Base-by-base conservation (phyloP, 2,329 filamentous ascomycete species). In the Alternaria novae-zelandiae region DNA sequence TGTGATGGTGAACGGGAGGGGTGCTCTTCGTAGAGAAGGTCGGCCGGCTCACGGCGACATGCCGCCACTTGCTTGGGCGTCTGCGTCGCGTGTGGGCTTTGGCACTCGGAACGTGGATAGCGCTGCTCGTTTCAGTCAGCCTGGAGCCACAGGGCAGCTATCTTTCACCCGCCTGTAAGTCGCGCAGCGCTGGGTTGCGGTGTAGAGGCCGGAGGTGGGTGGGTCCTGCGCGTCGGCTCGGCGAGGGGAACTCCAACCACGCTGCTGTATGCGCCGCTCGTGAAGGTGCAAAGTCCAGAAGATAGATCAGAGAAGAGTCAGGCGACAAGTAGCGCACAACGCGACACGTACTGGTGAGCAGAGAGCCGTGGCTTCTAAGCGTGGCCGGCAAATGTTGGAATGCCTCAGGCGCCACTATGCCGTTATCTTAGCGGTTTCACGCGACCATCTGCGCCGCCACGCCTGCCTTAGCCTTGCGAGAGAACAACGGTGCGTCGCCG, bases 21-120 rank as follows among this genome's bases (percentile, higher is more conserved):
- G 54, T 58, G 56, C 55, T 59, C 59, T 54, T 59, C 47, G 51
- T 53, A 54, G 44, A 53, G 55, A 62, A 56, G 51, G 55, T 68
- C 65, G 67, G 66, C 58, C 57, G 63, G 61, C 68, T 70, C 69
- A 77, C 71, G 64, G 67, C 67, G 64, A 71, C 72, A 74, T 74
- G 60, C 67, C 74, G 74, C 73, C 71, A 75, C 73, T 46, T 57
- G 47, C 53, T 61, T 49, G 28, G 50, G 53, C 47, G 51, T 36
- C n/a, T 53, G 49, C 32, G 30, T 53, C 58, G 45, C 23, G 41
- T 10, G n/a, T 11, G 47, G 26, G 9, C 44, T 46, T 63, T 63
- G 62, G 59, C 61, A 63, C 65, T 67, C 46, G 28, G 55, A 23
- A 30, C 32, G 30, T 36, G 44, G 23, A 23, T 26, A 50, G 13